Evolutionary conservation across 306 rosid genomes (phyloP).

Genomic region (Sechiopsis laciniata): DNA sequence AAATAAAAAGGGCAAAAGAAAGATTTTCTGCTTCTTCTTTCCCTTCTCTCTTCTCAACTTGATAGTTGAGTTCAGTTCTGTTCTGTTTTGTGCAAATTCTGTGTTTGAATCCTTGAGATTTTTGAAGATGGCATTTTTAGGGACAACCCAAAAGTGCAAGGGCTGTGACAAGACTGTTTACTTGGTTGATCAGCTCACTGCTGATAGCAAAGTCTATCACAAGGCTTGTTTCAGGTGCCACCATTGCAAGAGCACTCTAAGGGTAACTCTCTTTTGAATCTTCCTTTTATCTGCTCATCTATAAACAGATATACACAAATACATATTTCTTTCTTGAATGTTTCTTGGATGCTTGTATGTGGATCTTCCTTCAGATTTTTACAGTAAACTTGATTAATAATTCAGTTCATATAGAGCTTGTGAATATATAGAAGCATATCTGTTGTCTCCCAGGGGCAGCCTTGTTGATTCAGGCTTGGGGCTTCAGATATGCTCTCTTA

Average conservation of each 20-base stretch:
- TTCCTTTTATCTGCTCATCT: slow-evolving; percentile 15
- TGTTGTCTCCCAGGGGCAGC: no score
- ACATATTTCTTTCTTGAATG: not conserved
- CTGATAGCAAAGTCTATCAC: slow-evolving; percentile 78
- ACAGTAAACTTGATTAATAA: not conserved
- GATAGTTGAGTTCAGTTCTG: not conserved
- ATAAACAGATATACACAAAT: not conserved
- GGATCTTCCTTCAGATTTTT: not conserved
- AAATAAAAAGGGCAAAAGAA: not conserved
- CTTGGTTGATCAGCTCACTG: slow-evolving; percentile 77
- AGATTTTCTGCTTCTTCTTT: slow-evolving; percentile 16
- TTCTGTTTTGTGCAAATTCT: not conserved
- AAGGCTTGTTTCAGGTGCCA: slow-evolving; percentile 89
- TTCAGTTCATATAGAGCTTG: not conserved
- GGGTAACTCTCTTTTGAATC: slow-evolving; percentile 34
- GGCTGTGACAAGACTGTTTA: slow-evolving; percentile 91
- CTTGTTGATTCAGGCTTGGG: no score
- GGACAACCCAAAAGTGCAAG: slow-evolving; percentile 89
- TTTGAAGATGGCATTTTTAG: slow-evolving; percentile 65
- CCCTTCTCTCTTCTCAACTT: not conserved
- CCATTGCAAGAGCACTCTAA: slow-evolving; percentile 95
- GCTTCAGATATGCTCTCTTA: no score
- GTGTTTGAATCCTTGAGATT: slow-evolving; percentile 11
- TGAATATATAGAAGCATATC: not conserved
- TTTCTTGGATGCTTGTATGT: not conserved